Percentiles rank a stretch among this genome's conserved stretches.
Conservation (phyloP, 345 rosid genomes). For the Isatis tinctoria region DNA sequence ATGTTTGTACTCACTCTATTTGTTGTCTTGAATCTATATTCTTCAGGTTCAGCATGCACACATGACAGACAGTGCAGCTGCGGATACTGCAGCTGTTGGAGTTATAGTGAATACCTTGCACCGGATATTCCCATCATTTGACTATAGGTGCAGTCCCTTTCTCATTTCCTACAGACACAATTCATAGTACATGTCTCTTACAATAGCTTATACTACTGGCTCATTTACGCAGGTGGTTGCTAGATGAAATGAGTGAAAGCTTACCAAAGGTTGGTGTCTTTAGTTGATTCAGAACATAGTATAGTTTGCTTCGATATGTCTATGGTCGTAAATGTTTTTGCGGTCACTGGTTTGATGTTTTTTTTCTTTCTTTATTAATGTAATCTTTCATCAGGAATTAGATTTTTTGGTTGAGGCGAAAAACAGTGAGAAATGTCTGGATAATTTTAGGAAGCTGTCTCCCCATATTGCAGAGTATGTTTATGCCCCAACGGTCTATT, state of each 20-base stretch:
- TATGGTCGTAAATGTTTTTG: background rate
- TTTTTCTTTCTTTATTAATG: background rate
- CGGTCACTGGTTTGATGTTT: constrained; percentile 9
- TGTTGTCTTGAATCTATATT: constrained; percentile 6
- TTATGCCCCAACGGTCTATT: constrained; percentile 74
- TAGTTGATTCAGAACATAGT: background rate
- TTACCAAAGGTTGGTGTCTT: constrained; percentile 74
- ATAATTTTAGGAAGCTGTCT: constrained; percentile 81
- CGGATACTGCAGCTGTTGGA: constrained; percentile 82
- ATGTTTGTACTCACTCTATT: background rate
- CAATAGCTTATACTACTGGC: constrained; percentile 30
- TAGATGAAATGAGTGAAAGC: constrained; percentile 86
- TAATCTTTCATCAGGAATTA: constrained; percentile 55
- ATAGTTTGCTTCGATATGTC: background rate
- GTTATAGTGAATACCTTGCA: constrained; percentile 75
- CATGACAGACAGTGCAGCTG: constrained; percentile 90
- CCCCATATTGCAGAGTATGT: constrained; percentile 80
- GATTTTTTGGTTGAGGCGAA: constrained; percentile 90
- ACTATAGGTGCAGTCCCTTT: constrained; percentile 60
- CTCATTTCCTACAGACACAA: background rate
- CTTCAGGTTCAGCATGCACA: constrained; percentile 91
- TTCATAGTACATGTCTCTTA: background rate
- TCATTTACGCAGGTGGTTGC: constrained; percentile 71
- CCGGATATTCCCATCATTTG: constrained; percentile 83
- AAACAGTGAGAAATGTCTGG: constrained; percentile 82